phyloP scores from a whole-genome alignment of 225 moss, liverwort and hornwort species.

The Physcomitrellopsis africana region DNA sequence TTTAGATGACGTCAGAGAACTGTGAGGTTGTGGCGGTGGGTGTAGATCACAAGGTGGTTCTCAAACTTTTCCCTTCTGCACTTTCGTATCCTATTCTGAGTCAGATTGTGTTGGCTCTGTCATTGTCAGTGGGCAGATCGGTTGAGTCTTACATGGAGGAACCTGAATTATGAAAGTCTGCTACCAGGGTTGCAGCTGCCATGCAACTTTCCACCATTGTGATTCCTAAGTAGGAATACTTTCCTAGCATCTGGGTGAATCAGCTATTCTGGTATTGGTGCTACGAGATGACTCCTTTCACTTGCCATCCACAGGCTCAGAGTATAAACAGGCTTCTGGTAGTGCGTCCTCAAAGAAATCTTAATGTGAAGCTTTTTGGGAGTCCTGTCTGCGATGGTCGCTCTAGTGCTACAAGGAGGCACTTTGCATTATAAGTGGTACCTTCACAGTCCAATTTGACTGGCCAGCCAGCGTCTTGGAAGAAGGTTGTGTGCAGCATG shows the following conservation, averaged over 20 bases:
- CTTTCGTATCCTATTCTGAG: neutral
- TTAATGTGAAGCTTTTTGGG: constrained; percentile 36
- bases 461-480: constrained; percentile 15
- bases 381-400: constrained; percentile 24
- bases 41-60: no score
- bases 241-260: constrained; percentile 17
- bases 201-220: constrained; percentile 6
- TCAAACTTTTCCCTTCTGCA: neutral
- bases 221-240: constrained; percentile 18
- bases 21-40: neutral
- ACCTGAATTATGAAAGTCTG: constrained; percentile 44
- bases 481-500: constrained; percentile 27
- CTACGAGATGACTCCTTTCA: constrained; percentile 27
- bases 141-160: constrained; percentile 70
- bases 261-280: constrained; percentile 33
- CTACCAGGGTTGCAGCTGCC: constrained; percentile 26
- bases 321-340: constrained; percentile 25
- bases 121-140: constrained; percentile 55
- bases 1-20: neutral
- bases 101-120: constrained; percentile 27
- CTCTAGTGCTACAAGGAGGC: constrained; percentile 21
- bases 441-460: constrained; percentile 26
- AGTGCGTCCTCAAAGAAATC: constrained; percentile 32
- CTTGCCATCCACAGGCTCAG: constrained; percentile 30
- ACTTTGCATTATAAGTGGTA: neutral